A percentile compares a stretch with the other conserved stretches of the same genome.
These are phyloP conservation scores for Serendipita sp. DNA, from an alignment of 768 basidiomycete genomes.

Conservation along the genomic window DNA sequence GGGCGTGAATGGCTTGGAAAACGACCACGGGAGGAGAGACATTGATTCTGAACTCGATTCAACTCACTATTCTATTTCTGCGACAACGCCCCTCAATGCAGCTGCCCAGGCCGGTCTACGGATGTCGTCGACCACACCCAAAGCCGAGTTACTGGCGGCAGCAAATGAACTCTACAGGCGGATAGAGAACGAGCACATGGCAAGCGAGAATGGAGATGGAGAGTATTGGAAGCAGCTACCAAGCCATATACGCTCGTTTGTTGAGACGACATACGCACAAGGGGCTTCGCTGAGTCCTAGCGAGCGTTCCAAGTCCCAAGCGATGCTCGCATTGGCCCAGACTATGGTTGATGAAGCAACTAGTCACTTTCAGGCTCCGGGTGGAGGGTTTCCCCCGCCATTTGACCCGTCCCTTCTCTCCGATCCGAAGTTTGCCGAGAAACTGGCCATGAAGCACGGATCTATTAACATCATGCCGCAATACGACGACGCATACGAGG, in stretches of 20 bases:
- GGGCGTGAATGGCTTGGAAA: constrained; percentile 14
- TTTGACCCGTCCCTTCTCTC: constrained; percentile 38
- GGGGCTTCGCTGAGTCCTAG: constrained; percentile 15
- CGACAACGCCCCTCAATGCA: constrained; percentile 19
- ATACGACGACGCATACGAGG: constrained; percentile 25
- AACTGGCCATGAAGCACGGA: constrained; percentile 31
- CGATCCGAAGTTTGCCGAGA: constrained; percentile 30
- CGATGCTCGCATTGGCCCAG: constrained; percentile 53
- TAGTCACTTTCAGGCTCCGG: constrained; percentile 23
- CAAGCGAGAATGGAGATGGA: constrained; percentile 28
- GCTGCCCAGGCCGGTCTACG: constrained; percentile 1
- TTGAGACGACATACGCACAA: constrained; percentile 27
- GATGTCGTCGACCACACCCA: constrained; percentile 22
- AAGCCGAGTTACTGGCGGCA: constrained; percentile 42
- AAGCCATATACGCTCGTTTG: constrained; percentile 50
- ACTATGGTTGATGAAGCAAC: constrained; percentile 31
- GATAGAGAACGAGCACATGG: constrained; percentile 29
- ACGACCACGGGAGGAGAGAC: constrained; percentile 6
- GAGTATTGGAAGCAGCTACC: constrained; percentile 58
- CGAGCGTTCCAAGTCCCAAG: constrained; percentile 31
- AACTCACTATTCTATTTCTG: constrained; percentile 26
- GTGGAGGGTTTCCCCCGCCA: constrained; percentile 20
- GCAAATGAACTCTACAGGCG: constrained; percentile 46
- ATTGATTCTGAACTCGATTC: constrained; percentile 29
- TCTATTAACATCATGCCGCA: constrained; percentile 14